Conservation (phyloP, 345 rosid species). For the Pistacia vera region DNA sequence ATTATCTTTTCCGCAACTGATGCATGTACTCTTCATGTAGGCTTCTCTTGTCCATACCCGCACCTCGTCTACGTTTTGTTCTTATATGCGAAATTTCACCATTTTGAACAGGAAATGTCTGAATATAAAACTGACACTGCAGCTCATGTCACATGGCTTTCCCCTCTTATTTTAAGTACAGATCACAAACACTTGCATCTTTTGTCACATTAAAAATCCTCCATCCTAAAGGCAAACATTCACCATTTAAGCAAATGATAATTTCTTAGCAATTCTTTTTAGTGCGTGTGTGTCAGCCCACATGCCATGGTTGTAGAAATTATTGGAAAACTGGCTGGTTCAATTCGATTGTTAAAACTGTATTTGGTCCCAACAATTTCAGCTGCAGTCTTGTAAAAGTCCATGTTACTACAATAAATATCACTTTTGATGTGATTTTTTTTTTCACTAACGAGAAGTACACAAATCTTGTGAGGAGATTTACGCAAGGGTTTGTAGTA, state of each 20-base stretch:
- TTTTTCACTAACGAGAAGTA: too few species aligned
- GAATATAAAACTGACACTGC: neutral
- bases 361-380: neutral
- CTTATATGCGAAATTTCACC: neutral
- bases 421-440: too few species aligned
- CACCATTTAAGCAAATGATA: neutral
- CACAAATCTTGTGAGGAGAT: too few species aligned
- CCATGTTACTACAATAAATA: too few species aligned
- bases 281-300: too few species aligned
- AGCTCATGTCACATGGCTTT: conserved; percentile 4
- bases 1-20: neutral
- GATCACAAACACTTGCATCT: neutral
- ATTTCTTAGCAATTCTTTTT: too few species aligned
- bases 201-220: neutral
- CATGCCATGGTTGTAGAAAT: neutral
- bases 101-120: neutral
- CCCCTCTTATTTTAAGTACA: neutral
- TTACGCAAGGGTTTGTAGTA: too few species aligned
- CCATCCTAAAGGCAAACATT: neutral
- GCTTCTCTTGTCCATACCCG: neutral
- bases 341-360: neutral
- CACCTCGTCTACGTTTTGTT: neutral
- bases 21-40: conserved; percentile 11
- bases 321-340: neutral
- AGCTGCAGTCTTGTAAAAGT: too few species aligned